A percentile compares a stretch with the other conserved stretches of the same genome.
These are phyloP conservation scores for Laguncularia racemosa DNA, from an alignment of 345 rosid species.

Conservation along the genomic window DNA sequence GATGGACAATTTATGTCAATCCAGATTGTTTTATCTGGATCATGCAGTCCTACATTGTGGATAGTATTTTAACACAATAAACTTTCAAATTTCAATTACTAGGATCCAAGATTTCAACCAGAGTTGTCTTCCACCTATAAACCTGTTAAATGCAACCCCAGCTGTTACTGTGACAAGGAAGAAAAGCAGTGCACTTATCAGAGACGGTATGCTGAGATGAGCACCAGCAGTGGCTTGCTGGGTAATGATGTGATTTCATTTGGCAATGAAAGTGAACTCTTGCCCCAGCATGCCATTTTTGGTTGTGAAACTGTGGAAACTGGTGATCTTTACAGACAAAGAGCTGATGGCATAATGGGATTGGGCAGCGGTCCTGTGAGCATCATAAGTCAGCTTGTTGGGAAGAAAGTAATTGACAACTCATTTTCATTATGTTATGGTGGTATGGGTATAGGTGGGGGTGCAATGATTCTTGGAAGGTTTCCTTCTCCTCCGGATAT, in stretches of 20 bases:
- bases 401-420: constrained; percentile 61
- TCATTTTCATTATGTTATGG: constrained; percentile 92
- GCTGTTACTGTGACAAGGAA: constrained; percentile 58
- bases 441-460: constrained; percentile 92
- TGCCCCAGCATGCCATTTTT: constrained; percentile 74
- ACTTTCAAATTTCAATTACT: constrained; percentile 1
- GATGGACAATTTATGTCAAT: no score
- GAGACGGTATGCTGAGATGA: constrained; percentile 85
- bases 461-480: constrained; percentile 90
- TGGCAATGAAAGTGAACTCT: constrained; percentile 68
- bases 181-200: constrained; percentile 64
- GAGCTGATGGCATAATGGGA: constrained; percentile 95
- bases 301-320: constrained; percentile 88
- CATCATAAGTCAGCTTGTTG: constrained; percentile 81
- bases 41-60: background rate
- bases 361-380: constrained; percentile 87
- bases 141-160: constrained; percentile 66
- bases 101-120: constrained; percentile 91
- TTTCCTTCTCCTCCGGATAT: constrained; percentile 53
- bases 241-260: constrained; percentile 76
- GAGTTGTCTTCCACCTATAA: constrained; percentile 60
- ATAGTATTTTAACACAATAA: background rate
- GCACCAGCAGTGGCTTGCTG: constrained; percentile 81
- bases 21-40: no score
- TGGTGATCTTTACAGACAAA: constrained; percentile 81